These are phyloP conservation scores for Rhamnella rubrinervis DNA, from an alignment of 331 rosid species.

Conservation along the genomic window DNA sequence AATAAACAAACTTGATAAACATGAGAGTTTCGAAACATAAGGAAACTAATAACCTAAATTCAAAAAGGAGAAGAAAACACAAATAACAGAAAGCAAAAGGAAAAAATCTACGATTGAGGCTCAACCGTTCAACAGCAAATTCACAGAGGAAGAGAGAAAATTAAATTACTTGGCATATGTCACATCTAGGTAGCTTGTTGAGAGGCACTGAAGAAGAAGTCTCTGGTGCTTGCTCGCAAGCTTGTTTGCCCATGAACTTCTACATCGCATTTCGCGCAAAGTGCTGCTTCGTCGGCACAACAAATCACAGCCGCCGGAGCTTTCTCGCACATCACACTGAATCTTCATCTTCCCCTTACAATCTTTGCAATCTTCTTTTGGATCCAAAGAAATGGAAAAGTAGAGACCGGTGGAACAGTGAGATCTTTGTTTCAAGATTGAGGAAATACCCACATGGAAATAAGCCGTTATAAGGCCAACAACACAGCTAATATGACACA, in stretches of 20 bases:
- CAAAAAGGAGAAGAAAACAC: too few species aligned
- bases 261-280: slow-evolving; percentile 77
- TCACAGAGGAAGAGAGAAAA: neutral
- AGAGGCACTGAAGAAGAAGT: slow-evolving; percentile 70
- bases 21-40: too few species aligned
- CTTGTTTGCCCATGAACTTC: slow-evolving; percentile 88
- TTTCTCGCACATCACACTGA: slow-evolving; percentile 95
- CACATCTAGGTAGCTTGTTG: slow-evolving; percentile 81
- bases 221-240: slow-evolving; percentile 94
- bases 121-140: neutral
- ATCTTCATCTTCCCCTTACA: slow-evolving; percentile 54
- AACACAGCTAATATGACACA: neutral
- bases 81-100: too few species aligned
- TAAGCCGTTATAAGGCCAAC: neutral
- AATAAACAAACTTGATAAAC: too few species aligned
- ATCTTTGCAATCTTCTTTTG: neutral
- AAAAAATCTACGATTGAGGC: neutral
- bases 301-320: slow-evolving; percentile 83
- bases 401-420: neutral
- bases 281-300: slow-evolving; percentile 90
- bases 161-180: slow-evolving; percentile 73
- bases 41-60: too few species aligned
- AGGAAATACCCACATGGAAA: neutral
- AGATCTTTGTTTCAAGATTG: neutral
- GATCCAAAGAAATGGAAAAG: neutral